phyloP scores from a whole-genome alignment of 2,329 filamentous ascomycete species.

The Neocucurbitaria cava region DNA sequence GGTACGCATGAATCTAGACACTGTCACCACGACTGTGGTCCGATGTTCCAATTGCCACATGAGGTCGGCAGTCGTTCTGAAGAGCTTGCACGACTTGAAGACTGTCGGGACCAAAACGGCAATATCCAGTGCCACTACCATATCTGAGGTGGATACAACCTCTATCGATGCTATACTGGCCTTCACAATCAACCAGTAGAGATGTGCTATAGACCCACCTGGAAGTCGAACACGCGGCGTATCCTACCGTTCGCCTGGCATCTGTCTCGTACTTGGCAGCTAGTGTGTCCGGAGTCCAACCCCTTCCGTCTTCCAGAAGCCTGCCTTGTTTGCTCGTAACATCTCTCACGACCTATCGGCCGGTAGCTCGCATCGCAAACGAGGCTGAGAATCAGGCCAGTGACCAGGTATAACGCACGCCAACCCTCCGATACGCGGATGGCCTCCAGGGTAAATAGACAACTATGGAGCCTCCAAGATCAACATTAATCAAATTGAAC shows the following conservation, averaged over 20 bases:
- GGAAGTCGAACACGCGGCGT: background rate
- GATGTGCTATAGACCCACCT: background rate
- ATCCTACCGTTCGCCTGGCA: conserved; percentile 1
- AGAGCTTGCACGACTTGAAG: background rate
- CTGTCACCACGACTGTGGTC: background rate
- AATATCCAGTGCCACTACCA: background rate
- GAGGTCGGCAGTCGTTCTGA: background rate
- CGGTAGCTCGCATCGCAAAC: conserved; percentile 9
- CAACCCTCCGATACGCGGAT: conserved; percentile 16
- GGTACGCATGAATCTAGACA: conserved; percentile 3
- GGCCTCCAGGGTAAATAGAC: conserved; percentile 30
- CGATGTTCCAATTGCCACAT: background rate
- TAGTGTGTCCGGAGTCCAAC: conserved; percentile 6
- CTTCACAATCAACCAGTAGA: background rate
- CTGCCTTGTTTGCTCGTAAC: conserved; percentile 16
- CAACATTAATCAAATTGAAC: conserved; percentile 26
- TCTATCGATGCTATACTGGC: background rate
- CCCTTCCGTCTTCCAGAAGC: conserved; percentile 28
- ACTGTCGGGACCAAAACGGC: conserved; percentile 3
- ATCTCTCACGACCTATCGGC: conserved; percentile 1
- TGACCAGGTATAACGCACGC: conserved; percentile 14
- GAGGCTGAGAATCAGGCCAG: conserved; percentile 12
- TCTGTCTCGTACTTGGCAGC: background rate
- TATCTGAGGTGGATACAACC: background rate
- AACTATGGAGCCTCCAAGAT: conserved; percentile 29